Evolutionary conservation across 768 basidiomycete species (phyloP).

Genomic region (Gloeopeniophorella convolvens): DNA sequence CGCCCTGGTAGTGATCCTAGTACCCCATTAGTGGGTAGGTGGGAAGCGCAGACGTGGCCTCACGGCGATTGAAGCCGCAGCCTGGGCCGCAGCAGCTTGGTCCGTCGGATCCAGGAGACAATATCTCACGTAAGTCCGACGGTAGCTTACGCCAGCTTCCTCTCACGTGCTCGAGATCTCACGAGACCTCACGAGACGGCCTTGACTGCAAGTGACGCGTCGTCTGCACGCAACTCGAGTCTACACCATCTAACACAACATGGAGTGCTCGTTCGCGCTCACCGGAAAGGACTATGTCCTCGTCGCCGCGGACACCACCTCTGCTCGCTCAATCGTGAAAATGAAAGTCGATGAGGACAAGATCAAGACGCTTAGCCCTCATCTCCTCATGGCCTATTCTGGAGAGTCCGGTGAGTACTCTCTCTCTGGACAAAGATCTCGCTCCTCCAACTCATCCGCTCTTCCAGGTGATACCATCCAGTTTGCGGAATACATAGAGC

Average conservation of each 20-base stretch:
- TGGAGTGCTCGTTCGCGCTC: constrained; percentile 90
- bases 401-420: constrained; percentile 75
- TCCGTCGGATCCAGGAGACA: too few species aligned
- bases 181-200: too few species aligned
- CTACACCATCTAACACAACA: constrained; percentile 27
- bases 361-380: constrained; percentile 84
- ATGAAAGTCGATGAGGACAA: constrained; percentile 98
- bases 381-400: constrained; percentile 91
- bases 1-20: too few species aligned
- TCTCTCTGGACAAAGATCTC: neutral
- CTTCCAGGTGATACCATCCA: constrained; percentile 85
- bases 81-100: too few species aligned
- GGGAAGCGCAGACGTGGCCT: too few species aligned
- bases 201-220: constrained; percentile 17
- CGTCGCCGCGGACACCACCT: constrained; percentile 85
- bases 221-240: neutral
- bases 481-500: constrained; percentile 93
- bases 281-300: constrained; percentile 93
- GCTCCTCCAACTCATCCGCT: neutral
- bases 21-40: too few species aligned
- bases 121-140: too few species aligned
- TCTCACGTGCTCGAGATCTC: too few species aligned
- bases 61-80: too few species aligned
- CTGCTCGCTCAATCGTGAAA: constrained; percentile 89
- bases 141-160: too few species aligned